Conservation (phyloP, 768 basidiomycete genomes). For the Postia placenta region DNA sequence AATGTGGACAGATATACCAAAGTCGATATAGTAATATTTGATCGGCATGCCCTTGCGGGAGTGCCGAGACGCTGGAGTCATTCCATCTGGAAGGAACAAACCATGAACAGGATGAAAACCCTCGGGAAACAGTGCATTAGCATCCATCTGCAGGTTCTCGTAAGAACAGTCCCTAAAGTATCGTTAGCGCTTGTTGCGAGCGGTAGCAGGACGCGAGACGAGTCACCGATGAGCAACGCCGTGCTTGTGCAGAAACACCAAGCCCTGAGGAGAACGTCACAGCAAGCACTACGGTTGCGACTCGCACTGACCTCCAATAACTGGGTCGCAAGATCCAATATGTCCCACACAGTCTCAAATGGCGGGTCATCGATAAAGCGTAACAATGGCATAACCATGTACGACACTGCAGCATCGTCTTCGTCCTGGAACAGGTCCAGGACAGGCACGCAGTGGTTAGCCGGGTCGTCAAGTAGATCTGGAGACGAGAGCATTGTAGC, state of each 20-base stretch:
- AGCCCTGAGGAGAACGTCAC: conserved; percentile 10
- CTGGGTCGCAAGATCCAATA: conserved; percentile 15
- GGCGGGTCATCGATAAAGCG: conserved; percentile 11
- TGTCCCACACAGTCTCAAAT: conserved; percentile 13
- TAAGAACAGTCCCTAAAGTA: conserved; percentile 19
- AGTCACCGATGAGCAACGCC: conserved; percentile 20
- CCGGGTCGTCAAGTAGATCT: conserved; percentile 4
- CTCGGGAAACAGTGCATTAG: conserved; percentile 12
- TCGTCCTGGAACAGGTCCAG: conserved; percentile 14
- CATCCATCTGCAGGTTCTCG: conserved; percentile 21
- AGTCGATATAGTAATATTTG: conserved; percentile 23
- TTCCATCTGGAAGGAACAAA: not conserved
- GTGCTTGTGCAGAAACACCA: conserved; percentile 16
- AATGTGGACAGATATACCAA: conserved; percentile 19
- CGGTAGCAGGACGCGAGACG: not conserved
- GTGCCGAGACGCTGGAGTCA: not conserved
- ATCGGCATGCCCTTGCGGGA: conserved; percentile 3
- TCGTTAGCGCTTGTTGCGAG: too few species aligned
- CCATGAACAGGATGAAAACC: conserved; percentile 15
- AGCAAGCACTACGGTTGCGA: not conserved
- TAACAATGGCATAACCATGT: conserved; percentile 19
- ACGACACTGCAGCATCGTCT: conserved; percentile 5
- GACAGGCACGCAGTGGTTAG: conserved; percentile 20
- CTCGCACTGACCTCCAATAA: conserved; percentile 9
- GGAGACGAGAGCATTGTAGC: conserved; percentile 6